phyloP scores from a whole-genome alignment of 2,329 filamentous ascomycete species.

The Sporothrix euskadiensis region DNA sequence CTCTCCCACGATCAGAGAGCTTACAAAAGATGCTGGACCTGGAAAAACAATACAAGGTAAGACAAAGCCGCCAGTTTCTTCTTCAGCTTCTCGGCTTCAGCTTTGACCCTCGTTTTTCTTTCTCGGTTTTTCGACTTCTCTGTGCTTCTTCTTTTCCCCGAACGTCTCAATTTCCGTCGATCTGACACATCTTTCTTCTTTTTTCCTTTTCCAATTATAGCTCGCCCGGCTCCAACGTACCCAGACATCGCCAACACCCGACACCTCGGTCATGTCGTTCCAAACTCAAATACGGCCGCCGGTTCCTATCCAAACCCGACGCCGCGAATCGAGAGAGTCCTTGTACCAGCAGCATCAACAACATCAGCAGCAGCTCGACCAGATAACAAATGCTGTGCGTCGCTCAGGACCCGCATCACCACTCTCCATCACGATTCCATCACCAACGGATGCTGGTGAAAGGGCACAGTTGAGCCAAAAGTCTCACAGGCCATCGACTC shows the following conservation, averaged over 20 bases:
- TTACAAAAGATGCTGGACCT: constrained; percentile 62
- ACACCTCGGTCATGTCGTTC: constrained; percentile 24
- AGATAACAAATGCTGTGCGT: constrained; percentile 35
- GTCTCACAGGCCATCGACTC: neutral
- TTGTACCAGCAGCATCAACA: constrained; percentile 34
- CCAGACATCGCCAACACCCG: constrained; percentile 24
- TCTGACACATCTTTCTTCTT: constrained; percentile 28
- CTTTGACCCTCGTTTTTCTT: neutral
- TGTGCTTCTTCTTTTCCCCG: neutral
- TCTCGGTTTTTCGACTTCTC: neutral
- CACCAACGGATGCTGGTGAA: constrained; percentile 13
- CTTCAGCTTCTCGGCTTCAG: neutral
- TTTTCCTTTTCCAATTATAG: constrained; percentile 31
- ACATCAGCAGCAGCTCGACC: constrained; percentile 34
- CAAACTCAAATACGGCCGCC: constrained; percentile 25
- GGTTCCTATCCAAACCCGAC: constrained; percentile 35
- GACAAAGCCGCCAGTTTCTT: neutral
- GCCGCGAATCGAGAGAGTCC: constrained; percentile 33
- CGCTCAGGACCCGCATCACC: constrained; percentile 34
- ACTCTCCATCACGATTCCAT: constrained; percentile 39
- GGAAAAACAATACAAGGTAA: constrained; percentile 60
- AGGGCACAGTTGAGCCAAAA: constrained; percentile 9
- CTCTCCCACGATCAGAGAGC: constrained; percentile 45
- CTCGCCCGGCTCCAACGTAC: constrained; percentile 35
- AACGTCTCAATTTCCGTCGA: constrained; percentile 25